Conservation (phyloP, 305 asterid genomes). For the Caryopteris hybrid region DNA sequence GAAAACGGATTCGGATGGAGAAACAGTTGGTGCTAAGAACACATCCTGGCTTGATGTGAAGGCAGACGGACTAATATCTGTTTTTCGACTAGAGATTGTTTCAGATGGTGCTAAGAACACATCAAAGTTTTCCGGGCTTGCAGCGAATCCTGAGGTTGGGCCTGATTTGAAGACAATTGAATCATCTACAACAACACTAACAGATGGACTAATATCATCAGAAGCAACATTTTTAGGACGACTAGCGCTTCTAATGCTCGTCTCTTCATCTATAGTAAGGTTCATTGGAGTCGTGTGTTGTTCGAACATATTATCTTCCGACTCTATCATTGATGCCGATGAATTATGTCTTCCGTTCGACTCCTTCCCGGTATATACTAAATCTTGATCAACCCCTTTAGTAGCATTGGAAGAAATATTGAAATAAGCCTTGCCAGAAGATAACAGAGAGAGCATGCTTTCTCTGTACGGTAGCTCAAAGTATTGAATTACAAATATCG, state of each 20-base stretch:
- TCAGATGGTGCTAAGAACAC: neutral
- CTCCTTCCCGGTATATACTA: neutral
- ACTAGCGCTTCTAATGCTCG: neutral
- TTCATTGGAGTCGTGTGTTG: slow-evolving; percentile 3
- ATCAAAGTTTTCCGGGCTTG: slow-evolving; percentile 4
- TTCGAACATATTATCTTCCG: neutral
- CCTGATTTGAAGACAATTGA: neutral
- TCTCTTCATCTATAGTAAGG: neutral
- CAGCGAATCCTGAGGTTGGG: neutral
- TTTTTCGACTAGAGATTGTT: too few relatives aligned
- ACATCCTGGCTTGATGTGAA: too few relatives aligned
- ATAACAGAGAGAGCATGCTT: slow-evolving; percentile 29
- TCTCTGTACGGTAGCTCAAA: slow-evolving; percentile 47
- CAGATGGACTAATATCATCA: slow-evolving; percentile 10
- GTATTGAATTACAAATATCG: slow-evolving; percentile 40
- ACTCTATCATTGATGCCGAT: neutral
- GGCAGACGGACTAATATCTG: too few relatives aligned
- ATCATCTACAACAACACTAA: neutral
- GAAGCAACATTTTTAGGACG: neutral
- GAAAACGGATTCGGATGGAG: slow-evolving; percentile 23
- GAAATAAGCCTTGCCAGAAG: slow-evolving; percentile 21
- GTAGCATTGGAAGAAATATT: neutral
- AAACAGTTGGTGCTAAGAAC: slow-evolving; percentile 10
- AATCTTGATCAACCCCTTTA: neutral
- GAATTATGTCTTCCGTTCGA: neutral